phyloP scores from a whole-genome alignment of 164 flowering plant genomes.

The Saururus chinensis region DNA sequence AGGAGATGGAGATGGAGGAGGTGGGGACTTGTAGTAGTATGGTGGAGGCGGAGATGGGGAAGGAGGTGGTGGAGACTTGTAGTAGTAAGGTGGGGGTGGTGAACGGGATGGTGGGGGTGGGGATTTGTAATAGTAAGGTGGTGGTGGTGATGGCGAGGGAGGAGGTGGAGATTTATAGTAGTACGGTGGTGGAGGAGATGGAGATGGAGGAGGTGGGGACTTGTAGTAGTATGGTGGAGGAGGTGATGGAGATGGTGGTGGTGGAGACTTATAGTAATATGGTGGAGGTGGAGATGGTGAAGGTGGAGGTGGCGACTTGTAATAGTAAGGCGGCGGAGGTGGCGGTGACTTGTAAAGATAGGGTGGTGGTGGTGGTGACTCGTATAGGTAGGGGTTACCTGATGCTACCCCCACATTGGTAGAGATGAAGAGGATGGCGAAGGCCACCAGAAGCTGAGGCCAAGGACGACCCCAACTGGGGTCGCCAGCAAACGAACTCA shows the following conservation, averaged over 20 bases:
- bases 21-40: slow-evolving; percentile 19
- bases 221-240: slow-evolving; percentile 35
- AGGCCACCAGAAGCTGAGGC: neutral
- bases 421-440: neutral
- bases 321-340: slow-evolving; percentile 38
- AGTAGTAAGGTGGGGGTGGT: slow-evolving; percentile 12
- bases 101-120: slow-evolving; percentile 22
- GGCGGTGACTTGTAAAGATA: slow-evolving; percentile 37
- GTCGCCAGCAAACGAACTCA: slow-evolving; percentile 1
- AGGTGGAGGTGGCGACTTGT: slow-evolving; percentile 35
- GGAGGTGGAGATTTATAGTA: slow-evolving; percentile 17
- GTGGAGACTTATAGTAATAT: slow-evolving; percentile 25
- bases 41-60: slow-evolving; percentile 14
- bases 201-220: slow-evolving; percentile 22
- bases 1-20: slow-evolving; percentile 8
- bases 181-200: slow-evolving; percentile 20
- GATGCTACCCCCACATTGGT: neutral
- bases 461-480: slow-evolving; percentile 4
- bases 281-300: slow-evolving; percentile 20
- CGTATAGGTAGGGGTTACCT: slow-evolving; percentile 6
- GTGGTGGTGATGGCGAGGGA: slow-evolving; percentile 13
- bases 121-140: slow-evolving; percentile 15
- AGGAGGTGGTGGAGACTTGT: slow-evolving; percentile 15
- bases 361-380: slow-evolving; percentile 17
- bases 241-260: slow-evolving; percentile 20